Base-by-base conservation (phyloP, 163 green algal species). In the Chloromonas sp. region DNA sequence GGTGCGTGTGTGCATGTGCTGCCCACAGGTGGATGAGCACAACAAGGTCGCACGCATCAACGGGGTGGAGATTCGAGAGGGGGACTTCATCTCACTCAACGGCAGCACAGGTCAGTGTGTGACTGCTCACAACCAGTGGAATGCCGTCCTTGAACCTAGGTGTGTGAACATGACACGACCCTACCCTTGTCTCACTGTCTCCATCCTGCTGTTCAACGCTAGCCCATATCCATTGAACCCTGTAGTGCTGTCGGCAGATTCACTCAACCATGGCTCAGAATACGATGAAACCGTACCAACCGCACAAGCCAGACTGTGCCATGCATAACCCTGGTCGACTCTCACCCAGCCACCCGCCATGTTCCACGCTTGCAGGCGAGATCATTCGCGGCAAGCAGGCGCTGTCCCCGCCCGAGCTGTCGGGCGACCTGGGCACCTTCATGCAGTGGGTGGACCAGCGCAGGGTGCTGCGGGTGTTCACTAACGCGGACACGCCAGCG, bases 1-100 rank as follows among this genome's bases (percentile, higher is more conserved):
- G 36, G 36, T 36, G 36, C 36, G 36, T 36, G 36, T 36, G 36
- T 36, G 36, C 36, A 36, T 36, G 36, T 36, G 36, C 36, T 36
- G 36, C 36, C 36, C 8, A 5, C 88, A 91, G 89, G 87, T 95
- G 79, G 88, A 95, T 84, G 91, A 95, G 81, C 74, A 79, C 57
- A 84, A 74, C 81, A 92, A 92, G 81, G 85, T 88, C 14, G 87
- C 93, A 11, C 87, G 61, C 81, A 85, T 94, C 71, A 86, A 83
- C 57, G 87, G 87, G 62, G 59, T 82, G 15, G 86, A 84, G 74
- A 82, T 97, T 59, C 82, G 88, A 1, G 92, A 97, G 87, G 93
- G 93, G 58, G 95, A 98, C 85, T 97, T 88, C 84, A 71, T 98
- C 14, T 94, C 88, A 2, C 83, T 98, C 66, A 97, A 98, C 88